These are phyloP conservation scores for Dissophora globulifera DNA, from an alignment of 192 early-diverging fungal genomes.

Conservation along the genomic window DNA sequence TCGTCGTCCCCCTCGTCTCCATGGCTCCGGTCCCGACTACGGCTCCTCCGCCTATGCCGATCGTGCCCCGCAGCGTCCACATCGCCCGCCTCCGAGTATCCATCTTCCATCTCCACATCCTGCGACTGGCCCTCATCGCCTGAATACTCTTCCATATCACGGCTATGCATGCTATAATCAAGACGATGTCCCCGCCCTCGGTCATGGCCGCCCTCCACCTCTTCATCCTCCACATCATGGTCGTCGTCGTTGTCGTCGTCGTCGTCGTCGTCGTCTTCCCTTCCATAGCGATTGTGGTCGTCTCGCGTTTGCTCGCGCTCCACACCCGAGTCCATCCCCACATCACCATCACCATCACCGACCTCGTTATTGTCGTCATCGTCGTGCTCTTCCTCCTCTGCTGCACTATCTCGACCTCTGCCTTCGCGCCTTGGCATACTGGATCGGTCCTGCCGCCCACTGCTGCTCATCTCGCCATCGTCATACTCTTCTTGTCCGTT, in stretches of 20 bases:
- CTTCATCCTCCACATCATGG: constrained; percentile 8
- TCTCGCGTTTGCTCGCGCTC: constrained; percentile 14
- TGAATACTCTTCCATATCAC: too few relatives aligned
- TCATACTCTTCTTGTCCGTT: constrained; percentile 15
- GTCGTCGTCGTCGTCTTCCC: constrained; percentile 5
- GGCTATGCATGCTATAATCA: too few relatives aligned
- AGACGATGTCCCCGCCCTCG: too few relatives aligned
- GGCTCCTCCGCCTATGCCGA: not conserved
- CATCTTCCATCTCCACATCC: constrained; percentile 13
- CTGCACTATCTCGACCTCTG: not conserved
- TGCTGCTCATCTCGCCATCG: constrained; percentile 32
- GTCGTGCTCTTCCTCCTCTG: constrained; percentile 3
- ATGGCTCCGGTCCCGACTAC: not conserved
- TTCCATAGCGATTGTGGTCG: not conserved
- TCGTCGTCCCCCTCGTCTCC: constrained; percentile 1
- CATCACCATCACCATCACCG: constrained; percentile 23
- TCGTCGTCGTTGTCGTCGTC: constrained; percentile 7
- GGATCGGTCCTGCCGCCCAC: constrained; percentile 2
- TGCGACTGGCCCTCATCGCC: not conserved
- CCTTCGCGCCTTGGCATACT: not conserved
- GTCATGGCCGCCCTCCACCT: too few relatives aligned
- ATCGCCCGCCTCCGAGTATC: not conserved
- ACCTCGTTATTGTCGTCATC: too few relatives aligned
- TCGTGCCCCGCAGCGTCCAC: not conserved
- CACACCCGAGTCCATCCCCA: constrained; percentile 33